Conservation (phyloP, 1,284 basidiomycete genomes). For the Pterulicium gracile region DNA sequence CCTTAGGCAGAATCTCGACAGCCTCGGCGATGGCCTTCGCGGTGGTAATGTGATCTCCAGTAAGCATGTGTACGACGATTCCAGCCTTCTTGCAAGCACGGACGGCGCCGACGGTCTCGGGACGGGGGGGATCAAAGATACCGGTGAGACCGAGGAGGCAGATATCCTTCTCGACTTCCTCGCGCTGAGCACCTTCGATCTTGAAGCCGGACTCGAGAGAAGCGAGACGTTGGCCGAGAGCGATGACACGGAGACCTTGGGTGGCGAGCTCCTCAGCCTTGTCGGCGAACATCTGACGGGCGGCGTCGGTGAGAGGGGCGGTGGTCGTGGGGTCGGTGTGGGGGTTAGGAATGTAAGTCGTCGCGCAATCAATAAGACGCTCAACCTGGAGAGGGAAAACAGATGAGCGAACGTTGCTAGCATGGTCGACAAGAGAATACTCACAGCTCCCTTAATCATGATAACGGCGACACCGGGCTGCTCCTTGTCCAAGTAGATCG, state of each 20-base stretch:
- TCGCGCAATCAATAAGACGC: conserved; percentile 43
- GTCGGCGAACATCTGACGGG: conserved; percentile 29
- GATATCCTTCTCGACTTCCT: conserved; percentile 1
- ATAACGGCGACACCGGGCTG: conserved; percentile 17
- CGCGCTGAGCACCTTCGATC: not conserved
- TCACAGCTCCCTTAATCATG: conserved; percentile 51
- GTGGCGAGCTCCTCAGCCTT: conserved; percentile 47
- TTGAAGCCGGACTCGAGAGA: conserved; percentile 6
- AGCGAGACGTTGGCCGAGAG: conserved; percentile 19
- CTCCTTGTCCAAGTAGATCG: conserved; percentile 21
- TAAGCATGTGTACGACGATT: conserved; percentile 68
- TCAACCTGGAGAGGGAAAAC: conserved; percentile 25
- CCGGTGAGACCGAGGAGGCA: conserved; percentile 57
- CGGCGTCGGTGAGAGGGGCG: conserved; percentile 20
- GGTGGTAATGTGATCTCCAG: conserved; percentile 59
- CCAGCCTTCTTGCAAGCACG: conserved; percentile 56
- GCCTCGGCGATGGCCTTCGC: conserved; percentile 55
- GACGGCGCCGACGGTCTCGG: conserved; percentile 60
- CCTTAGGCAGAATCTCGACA: conserved; percentile 52
- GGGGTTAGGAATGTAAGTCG: conserved; percentile 17
- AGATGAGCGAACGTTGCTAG: not conserved
- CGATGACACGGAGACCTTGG: conserved; percentile 41
- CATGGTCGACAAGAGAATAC: conserved; percentile 6
- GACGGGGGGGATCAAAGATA: conserved; percentile 60
- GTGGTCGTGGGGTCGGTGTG: conserved; percentile 12